Conservation (phyloP, 1,139 yeast species). For the Geotrichum histeridarum region DNA sequence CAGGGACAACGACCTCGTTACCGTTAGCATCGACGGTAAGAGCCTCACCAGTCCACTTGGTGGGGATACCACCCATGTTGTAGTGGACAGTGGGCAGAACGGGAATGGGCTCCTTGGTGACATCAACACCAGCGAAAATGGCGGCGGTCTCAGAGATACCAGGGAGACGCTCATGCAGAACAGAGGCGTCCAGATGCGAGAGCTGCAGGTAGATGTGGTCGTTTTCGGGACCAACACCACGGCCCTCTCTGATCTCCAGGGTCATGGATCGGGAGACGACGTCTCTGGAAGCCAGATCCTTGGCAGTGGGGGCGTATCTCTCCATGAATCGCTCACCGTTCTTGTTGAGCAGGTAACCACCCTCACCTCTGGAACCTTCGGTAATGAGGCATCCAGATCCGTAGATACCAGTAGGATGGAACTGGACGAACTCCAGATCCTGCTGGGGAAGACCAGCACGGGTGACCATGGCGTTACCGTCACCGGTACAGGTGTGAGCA, state of each 20-base stretch:
- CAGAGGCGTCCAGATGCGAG: constrained; percentile 88
- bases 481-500: constrained; percentile 99
- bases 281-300: constrained; percentile 97
- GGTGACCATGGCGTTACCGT: constrained; percentile 96
- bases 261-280: constrained; percentile 98
- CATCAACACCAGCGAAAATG: constrained; percentile 98
- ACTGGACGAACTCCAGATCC: constrained; percentile 95
- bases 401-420: constrained; percentile 99
- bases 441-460: constrained; percentile 98
- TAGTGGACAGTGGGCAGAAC: constrained; percentile 97
- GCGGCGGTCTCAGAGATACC: constrained; percentile 99
- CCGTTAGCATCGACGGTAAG: constrained; percentile 80
- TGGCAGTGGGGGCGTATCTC: constrained; percentile 97
- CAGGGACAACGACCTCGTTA: constrained; percentile 86
- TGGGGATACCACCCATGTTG: constrained; percentile 99
- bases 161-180: constrained; percentile 91
- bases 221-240: constrained; percentile 96
- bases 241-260: constrained; percentile 96
- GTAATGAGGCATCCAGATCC: constrained; percentile 98
- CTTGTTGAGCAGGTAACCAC: constrained; percentile 91
- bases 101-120: constrained; percentile 98
- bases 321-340: constrained; percentile 99
- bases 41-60: constrained; percentile 95
- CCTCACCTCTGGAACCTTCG: constrained; percentile 99
- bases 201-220: constrained; percentile 95